phyloP scores from a whole-genome alignment of 2,329 filamentous ascomycete species.

The Fusarium robinianum region DNA sequence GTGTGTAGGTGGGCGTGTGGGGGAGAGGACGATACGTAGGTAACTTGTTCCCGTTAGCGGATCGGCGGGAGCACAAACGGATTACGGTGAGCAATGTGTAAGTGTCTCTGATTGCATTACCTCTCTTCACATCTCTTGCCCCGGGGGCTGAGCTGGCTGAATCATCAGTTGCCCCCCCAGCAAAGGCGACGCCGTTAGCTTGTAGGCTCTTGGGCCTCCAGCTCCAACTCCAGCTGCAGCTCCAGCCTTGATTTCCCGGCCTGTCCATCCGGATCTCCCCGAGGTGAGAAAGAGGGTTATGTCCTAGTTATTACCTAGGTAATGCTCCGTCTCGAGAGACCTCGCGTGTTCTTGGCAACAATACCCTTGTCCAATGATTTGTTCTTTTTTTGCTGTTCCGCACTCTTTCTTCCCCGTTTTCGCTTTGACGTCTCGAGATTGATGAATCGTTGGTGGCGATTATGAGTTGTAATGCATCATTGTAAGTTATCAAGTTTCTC shows the following conservation, averaged over 20 bases:
- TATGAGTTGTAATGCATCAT: slow-evolving; percentile 3
- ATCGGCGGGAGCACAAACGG: slow-evolving; percentile 18
- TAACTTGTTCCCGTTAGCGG: slow-evolving; percentile 5
- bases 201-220: too few species aligned
- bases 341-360: background rate
- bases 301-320: too few species aligned
- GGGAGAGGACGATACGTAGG: background rate
- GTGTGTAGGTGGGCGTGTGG: too few species aligned
- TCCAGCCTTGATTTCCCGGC: slow-evolving; percentile 8
- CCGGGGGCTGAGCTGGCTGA: slow-evolving; percentile 20
- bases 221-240: slow-evolving; percentile 9
- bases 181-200: too few species aligned
- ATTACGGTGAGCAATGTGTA: slow-evolving; percentile 29
- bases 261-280: slow-evolving; percentile 19
- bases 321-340: too few species aligned
- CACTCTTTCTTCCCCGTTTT: too few species aligned
- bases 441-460: too few species aligned
- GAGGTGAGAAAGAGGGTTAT: slow-evolving; percentile 11
- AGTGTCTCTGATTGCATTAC: slow-evolving; percentile 28
- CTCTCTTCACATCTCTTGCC: slow-evolving; percentile 8
- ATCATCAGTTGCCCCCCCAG: too few species aligned
- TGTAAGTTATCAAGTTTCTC: slow-evolving; percentile 24
- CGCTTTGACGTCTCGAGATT: too few species aligned
- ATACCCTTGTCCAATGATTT: too few species aligned
- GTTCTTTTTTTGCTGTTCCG: too few species aligned